Percentiles rank a stretch among this genome's conserved stretches.
phyloP scores from a whole-genome alignment of 2,329 filamentous ascomycete species.

The Nemania diffusa region DNA sequence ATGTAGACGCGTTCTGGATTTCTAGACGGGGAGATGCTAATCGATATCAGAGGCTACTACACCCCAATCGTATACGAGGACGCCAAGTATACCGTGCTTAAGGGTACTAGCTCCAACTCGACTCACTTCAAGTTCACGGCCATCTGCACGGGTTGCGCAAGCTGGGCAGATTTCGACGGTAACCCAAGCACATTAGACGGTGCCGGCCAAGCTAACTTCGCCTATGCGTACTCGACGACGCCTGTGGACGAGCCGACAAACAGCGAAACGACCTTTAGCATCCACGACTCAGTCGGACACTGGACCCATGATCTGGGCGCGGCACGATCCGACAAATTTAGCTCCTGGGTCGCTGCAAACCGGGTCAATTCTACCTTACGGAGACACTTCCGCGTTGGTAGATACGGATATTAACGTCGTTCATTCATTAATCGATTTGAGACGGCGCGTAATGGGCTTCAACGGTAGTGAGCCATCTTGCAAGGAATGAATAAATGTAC shows the following conservation, averaged over 20 bases:
- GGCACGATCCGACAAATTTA: constrained; percentile 51
- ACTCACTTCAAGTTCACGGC: constrained; percentile 52
- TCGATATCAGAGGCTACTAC: constrained; percentile 50
- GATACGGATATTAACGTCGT: constrained; percentile 15
- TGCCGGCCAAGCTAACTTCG: constrained; percentile 52
- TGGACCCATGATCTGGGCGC: constrained; percentile 53
- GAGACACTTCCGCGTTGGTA: constrained; percentile 1
- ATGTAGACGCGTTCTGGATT: constrained; percentile 38
- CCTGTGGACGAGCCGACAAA: constrained; percentile 53
- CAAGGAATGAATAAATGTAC: neutral
- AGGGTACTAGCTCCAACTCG: constrained; percentile 50
- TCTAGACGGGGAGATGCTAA: constrained; percentile 1
- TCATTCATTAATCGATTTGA: too few species aligned
- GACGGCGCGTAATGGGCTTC: too few species aligned
- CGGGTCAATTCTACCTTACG: constrained; percentile 14
- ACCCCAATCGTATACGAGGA: constrained; percentile 48
- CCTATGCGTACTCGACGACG: constrained; percentile 53
- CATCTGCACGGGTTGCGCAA: constrained; percentile 54
- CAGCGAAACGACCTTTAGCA: constrained; percentile 53
- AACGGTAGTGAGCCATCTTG: neutral
- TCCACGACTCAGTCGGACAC: constrained; percentile 57
- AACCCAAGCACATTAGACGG: constrained; percentile 54
- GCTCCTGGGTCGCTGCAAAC: constrained; percentile 47
- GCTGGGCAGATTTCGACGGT: constrained; percentile 55
- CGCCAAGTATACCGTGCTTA: constrained; percentile 50